These are phyloP conservation scores for Eucalyptus albens DNA, from an alignment of 345 rosid species.

Conservation along the genomic window DNA sequence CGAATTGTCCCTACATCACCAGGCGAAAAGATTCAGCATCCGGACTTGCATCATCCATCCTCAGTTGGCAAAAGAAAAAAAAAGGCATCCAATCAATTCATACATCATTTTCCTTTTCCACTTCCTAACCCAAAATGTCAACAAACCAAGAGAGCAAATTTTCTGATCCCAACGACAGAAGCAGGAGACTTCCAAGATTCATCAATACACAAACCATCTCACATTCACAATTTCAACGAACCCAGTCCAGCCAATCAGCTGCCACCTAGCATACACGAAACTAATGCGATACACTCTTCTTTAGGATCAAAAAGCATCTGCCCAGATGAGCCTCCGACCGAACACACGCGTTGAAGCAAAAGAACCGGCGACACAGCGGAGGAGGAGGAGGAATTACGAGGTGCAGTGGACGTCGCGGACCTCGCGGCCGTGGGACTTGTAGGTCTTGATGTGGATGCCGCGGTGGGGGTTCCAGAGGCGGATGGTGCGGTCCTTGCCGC, in stretches of 20 bases:
- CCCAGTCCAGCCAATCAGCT: not conserved
- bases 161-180: not conserved
- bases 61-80: not conserved
- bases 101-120: not conserved
- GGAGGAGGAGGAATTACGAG: conserved; percentile 15
- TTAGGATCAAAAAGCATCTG: not conserved
- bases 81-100: not conserved
- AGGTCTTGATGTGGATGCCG: conserved; percentile 85
- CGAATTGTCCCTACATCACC: conserved; percentile 58
- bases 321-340: not conserved
- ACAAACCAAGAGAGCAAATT: not conserved
- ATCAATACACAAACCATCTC: not conserved
- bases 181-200: not conserved
- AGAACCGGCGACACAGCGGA: not conserved
- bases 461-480: conserved; percentile 99
- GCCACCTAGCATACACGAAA: not conserved
- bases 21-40: not conserved
- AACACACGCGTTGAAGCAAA: not conserved
- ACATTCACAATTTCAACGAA: not conserved
- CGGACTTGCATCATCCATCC: not conserved
- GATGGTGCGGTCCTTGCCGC: conserved; percentile 96
- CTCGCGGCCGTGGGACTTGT: conserved; percentile 94
- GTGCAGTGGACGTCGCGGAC: conserved; percentile 98
- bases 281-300: not conserved
- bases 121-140: not conserved